phyloP scores from a whole-genome alignment of 345 rosid genomes.

The Eucalyptus albens region DNA sequence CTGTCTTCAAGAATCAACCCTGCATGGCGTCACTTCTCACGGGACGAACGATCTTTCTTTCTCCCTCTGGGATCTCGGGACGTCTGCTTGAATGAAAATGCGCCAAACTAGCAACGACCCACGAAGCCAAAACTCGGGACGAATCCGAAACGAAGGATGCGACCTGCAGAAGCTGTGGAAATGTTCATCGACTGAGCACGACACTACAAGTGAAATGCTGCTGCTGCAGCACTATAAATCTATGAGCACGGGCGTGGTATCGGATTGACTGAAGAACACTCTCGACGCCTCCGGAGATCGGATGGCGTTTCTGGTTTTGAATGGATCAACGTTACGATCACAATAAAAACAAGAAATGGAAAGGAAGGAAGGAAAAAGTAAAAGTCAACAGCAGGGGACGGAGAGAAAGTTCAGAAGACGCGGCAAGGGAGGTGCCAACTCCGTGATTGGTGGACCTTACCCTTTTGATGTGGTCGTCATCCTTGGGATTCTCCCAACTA shows the following conservation, averaged over 20 bases:
- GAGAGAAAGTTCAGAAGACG: neutral
- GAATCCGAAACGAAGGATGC: neutral
- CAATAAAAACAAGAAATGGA: neutral
- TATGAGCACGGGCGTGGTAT: neutral
- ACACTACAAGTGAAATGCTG: neutral
- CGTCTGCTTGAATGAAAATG: neutral
- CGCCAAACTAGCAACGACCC: neutral
- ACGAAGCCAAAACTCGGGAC: neutral
- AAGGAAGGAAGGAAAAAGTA: neutral
- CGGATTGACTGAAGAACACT: neutral
- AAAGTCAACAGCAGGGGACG: neutral
- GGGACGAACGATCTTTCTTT: neutral
- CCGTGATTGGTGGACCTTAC: slow-evolving; percentile 19
- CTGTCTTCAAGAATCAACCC: neutral
- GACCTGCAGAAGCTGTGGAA: neutral
- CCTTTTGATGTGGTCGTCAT: neutral
- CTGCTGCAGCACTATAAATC: neutral
- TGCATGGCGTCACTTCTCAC: neutral
- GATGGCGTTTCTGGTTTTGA: neutral
- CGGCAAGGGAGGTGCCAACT: slow-evolving; percentile 1
- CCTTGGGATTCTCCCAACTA: neutral
- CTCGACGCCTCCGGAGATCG: neutral
- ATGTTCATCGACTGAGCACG: neutral
- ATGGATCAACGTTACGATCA: neutral
- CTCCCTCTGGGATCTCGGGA: neutral